phyloP scores from a whole-genome alignment of 2,329 filamentous ascomycete species.

The Epichloe sibirici region DNA sequence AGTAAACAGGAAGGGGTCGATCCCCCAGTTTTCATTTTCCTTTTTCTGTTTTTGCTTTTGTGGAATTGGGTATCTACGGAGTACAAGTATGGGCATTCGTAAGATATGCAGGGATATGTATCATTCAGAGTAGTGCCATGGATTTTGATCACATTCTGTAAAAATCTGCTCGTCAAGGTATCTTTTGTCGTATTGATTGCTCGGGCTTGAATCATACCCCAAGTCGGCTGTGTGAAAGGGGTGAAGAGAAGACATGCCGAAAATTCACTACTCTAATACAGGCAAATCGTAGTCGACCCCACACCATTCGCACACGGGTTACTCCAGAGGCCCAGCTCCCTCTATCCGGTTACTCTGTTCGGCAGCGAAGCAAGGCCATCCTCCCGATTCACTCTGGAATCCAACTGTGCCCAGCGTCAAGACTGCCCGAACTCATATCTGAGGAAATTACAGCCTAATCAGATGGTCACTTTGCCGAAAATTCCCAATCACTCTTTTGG shows the following conservation, averaged over 20 bases:
- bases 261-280: conserved; percentile 6
- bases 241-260: not conserved
- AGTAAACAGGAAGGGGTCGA: not conserved
- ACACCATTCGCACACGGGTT: not conserved
- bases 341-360: not conserved
- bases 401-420: not conserved
- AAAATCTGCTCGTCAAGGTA: no score
- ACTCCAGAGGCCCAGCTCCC: not conserved
- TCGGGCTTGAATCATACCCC: no score
- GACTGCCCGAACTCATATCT: not conserved
- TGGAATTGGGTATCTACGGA: no score
- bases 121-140: no score
- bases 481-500: not conserved
- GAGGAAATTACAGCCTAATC: not conserved
- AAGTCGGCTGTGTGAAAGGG: no score
- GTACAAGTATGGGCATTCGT: no score
- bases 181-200: no score
- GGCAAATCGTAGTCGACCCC: conserved; percentile 3
- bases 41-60: not conserved
- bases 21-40: not conserved
- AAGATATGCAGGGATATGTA: no score
- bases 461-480: not conserved
- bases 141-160: no score
- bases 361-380: not conserved
- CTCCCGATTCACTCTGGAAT: not conserved